Evolutionary conservation across 1,284 basidiomycete species (phyloP).

Genomic region (Trametes sp.): DNA sequence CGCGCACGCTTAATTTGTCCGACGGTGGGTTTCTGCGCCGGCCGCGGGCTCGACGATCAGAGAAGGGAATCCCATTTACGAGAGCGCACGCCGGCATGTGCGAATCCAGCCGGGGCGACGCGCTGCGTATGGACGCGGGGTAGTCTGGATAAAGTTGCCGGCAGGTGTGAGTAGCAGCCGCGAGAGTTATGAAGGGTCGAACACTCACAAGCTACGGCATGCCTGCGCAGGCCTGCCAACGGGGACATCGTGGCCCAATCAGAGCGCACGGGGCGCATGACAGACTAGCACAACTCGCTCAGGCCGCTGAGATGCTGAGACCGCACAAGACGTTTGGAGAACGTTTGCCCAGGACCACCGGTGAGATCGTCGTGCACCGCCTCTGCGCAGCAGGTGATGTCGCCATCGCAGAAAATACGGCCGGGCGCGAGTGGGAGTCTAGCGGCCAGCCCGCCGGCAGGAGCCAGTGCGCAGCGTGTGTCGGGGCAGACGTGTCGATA

Average conservation of each 20-base stretch:
- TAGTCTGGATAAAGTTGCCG: constrained; percentile 1
- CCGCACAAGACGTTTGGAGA: constrained; percentile 7
- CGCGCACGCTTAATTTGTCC: constrained; percentile 5
- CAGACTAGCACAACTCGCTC: neutral
- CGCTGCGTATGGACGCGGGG: neutral
- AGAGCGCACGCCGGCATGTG: neutral
- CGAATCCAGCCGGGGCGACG: constrained; percentile 11
- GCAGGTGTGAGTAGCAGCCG: neutral
- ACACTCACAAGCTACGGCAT: constrained; percentile 5
- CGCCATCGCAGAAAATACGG: constrained; percentile 21
- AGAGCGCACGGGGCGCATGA: constrained; percentile 7
- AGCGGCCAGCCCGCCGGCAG: neutral
- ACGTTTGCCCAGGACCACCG: constrained; percentile 5
- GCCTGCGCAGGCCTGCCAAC: constrained; percentile 2
- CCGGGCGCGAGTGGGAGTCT: constrained; percentile 5
- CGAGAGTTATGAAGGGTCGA: neutral
- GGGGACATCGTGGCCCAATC: constrained; percentile 7
- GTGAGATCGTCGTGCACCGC: constrained; percentile 9
- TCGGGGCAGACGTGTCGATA: constrained; percentile 11
- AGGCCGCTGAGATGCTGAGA: constrained; percentile 8
- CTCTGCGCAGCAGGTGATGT: constrained; percentile 20
- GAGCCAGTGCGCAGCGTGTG: constrained; percentile 11
- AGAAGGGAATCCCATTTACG: constrained; percentile 3
- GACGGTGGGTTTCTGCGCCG: neutral
- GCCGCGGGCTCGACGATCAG: constrained; percentile 11